phyloP scores from a whole-genome alignment of 768 basidiomycete species.

The Pisolithus sp. region DNA sequence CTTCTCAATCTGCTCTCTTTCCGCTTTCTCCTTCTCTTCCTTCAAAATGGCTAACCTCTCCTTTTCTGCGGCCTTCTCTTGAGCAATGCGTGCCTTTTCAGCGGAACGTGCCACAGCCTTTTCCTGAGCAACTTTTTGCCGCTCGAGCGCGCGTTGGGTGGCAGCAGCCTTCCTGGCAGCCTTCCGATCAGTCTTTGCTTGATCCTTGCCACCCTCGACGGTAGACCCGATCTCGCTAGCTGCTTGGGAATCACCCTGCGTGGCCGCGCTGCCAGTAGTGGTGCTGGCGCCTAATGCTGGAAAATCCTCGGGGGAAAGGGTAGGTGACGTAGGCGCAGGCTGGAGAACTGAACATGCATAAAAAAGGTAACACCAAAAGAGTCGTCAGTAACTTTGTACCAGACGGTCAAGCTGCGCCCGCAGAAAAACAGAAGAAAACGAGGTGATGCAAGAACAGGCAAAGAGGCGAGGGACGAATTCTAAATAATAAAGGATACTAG shows the following conservation, averaged over 20 bases:
- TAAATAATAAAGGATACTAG: constrained; percentile 12
- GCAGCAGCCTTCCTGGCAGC: constrained; percentile 61
- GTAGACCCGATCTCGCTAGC: constrained; percentile 20
- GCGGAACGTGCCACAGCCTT: constrained; percentile 46
- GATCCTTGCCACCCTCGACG: constrained; percentile 35
- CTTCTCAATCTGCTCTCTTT: constrained; percentile 32
- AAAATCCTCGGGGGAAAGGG: constrained; percentile 66
- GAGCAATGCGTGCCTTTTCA: constrained; percentile 47
- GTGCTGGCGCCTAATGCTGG: constrained; percentile 46
- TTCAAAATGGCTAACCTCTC: constrained; percentile 37
- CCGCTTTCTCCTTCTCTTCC: constrained; percentile 33
- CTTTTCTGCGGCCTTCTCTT: constrained; percentile 51
- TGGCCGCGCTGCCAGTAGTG: constrained; percentile 2
- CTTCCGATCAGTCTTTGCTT: constrained; percentile 55
- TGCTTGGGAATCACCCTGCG: constrained; percentile 19
- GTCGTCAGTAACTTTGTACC: constrained; percentile 39
- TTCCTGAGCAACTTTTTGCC: constrained; percentile 50
- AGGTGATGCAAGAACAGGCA: constrained; percentile 36
- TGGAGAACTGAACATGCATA: constrained; percentile 28
- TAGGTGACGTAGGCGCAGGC: constrained; percentile 34
- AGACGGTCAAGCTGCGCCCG: constrained; percentile 41
- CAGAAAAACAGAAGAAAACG: constrained; percentile 19
- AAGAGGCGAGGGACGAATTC: constrained; percentile 32
- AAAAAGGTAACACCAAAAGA: constrained; percentile 19
- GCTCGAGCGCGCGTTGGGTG: constrained; percentile 55